Base-by-base conservation (phyloP, 352 stramenopile species). In the Pythium pectinolyticum region DNA sequence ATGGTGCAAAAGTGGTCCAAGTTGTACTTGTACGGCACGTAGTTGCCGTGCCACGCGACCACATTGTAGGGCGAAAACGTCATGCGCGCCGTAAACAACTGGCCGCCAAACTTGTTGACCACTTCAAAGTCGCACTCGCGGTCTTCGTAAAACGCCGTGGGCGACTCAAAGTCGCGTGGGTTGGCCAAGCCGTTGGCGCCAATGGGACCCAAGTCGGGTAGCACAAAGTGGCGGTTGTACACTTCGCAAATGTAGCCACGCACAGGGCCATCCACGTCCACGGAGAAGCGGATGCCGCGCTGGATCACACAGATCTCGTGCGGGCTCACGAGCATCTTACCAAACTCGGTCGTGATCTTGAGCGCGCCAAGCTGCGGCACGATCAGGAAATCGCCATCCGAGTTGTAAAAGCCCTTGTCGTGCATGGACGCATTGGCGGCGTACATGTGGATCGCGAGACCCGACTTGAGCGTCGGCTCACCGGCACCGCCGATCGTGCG, bases 41-140 rank as follows among this genome's bases (percentile, higher is more conserved):
- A 99, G 74, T 98, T 99, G 37, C 96, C 97, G 66, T 99, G 96
- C 94, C 94, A 99, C n/a, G 96, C 97, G 15, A 99, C 95, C 3
- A 99, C 96, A 63, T 99, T 97, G 71, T 98, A 99, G 3, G 97
- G 96, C 19, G 90, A 98, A 53, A 97, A 94, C 11, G 63, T 51
- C 70, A 91, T 90, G 19, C 64, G 56, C 27, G 89, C 82, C 20
- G 78, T 83, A 71, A 98, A 99, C 28, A 99, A 64, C 47, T 92
- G 63, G 8, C 91, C 88, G 22, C 88, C 88, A 78, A 98, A 98
- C 72, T 90, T 94, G 75, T 89, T 92, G 43, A 90, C 61, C 7
- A 92, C 79, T 41, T 77, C 46, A 48, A 82, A 94, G 15, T 86
- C 74, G 31, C 74, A 81, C 22, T 97, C 88, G 31, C 84, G 80